Base-by-base conservation (phyloP, 1,284 basidiomycete genomes). In the Trichosporon asahii region DNA sequence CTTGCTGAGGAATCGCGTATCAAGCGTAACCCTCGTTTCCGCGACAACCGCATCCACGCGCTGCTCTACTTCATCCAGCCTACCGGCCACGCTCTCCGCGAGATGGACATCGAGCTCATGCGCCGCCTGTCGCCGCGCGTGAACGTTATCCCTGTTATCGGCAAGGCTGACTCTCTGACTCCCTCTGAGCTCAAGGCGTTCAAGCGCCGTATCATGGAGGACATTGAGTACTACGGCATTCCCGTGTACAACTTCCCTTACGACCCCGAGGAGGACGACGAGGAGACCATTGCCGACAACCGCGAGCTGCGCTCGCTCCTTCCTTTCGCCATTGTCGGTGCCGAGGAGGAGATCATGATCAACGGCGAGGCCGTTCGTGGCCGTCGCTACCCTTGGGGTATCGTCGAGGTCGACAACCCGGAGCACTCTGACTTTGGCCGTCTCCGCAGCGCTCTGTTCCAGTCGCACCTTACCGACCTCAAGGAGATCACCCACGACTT, bases 201-300 rank as follows among this genome's bases (percentile, higher is more conserved):
- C 89, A 99, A 98, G 88, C 57, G 63, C 27, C 76, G 95, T 93
- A 90, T 99, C 80, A 98, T 98, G 95, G 95, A 99, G 85, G 96
- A 99, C 82, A 98, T 99, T 76, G 96, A 98, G 81, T 89, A 98
- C 86, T 98, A 99, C 82, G 91, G 92, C 75, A 99, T 99, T 77
- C 96, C 97, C 6, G 92, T 99, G 61, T 99, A 99, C 88, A 99
- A 99, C 86, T 99, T 99, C 89, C 97, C 97, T 0, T 99, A 97
- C 83, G 97, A 99, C 77, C 91, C 95, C 25, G 97, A 99, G 84
- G 97, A 99, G 85, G 94, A 99, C 79, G 97, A 99, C 81, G 95
- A 98, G 81, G 97, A 99, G 79, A 98, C 96, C 3, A 95, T 99
- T 74, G 90, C 93, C 78, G 97, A 99, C 85, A 99, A 99, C 86